phyloP scores from a whole-genome alignment of 148 eudicot species.

The Cornus kousa region DNA sequence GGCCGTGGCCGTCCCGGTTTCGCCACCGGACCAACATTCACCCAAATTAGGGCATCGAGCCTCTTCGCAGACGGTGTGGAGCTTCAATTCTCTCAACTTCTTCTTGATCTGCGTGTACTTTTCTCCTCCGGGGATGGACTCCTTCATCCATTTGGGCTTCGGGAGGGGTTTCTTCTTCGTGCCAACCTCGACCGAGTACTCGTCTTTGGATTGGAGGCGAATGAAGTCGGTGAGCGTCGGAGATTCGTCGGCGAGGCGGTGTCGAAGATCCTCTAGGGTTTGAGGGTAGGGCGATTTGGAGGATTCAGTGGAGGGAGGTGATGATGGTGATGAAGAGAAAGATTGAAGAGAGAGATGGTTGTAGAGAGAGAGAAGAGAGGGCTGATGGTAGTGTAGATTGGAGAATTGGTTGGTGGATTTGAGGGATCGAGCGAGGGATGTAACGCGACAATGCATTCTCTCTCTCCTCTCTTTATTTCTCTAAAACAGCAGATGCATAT shows the following conservation, averaged over 20 bases:
- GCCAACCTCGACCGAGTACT: constrained; percentile 87
- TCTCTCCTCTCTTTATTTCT: background rate
- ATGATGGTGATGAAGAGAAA: constrained; percentile 25
- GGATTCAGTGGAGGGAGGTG: constrained; percentile 21
- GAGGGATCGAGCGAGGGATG: constrained; percentile 22
- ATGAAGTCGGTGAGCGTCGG: constrained; percentile 57
- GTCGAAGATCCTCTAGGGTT: constrained; percentile 77
- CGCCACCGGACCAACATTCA: constrained; percentile 99
- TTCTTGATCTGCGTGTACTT: constrained; percentile 85
- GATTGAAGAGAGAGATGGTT: constrained; percentile 15
- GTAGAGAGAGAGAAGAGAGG: constrained; percentile 31
- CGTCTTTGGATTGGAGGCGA: constrained; percentile 28
- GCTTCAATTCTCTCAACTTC: constrained; percentile 76
- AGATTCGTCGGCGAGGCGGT: constrained; percentile 69
- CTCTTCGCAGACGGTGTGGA: constrained; percentile 95
- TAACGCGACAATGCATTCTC: constrained; percentile 22
- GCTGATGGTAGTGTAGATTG: background rate
- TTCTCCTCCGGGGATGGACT: constrained; percentile 81
- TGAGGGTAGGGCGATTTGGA: constrained; percentile 20
- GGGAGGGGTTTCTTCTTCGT: constrained; percentile 91
- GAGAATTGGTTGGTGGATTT: constrained; percentile 21
- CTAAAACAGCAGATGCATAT: background rate
- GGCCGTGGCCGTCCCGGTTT: constrained; percentile 92
- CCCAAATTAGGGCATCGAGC: constrained; percentile 94
- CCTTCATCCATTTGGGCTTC: constrained; percentile 95